A percentile compares a stretch with the other conserved stretches of the same genome.
phyloP scores from a whole-genome alignment of 176 grass and related monocot genomes.

The Bothriochloa decipiens region DNA sequence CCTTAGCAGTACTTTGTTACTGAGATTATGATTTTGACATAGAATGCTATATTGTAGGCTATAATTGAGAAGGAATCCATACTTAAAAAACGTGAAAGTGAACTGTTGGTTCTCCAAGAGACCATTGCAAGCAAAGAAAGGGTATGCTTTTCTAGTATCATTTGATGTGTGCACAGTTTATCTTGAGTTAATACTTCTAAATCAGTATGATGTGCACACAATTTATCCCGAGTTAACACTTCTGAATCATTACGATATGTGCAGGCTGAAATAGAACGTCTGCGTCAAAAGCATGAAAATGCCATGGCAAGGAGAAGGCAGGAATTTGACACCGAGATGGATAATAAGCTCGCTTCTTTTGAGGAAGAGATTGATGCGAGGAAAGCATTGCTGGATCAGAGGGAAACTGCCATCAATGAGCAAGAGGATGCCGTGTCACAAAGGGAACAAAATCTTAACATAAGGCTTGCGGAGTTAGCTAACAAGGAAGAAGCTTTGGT shows the following conservation, averaged over 20 bases:
- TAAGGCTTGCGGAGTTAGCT: conserved; percentile 50
- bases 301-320: conserved; percentile 50
- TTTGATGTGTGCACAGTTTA: conserved; percentile 85
- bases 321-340: conserved; percentile 77
- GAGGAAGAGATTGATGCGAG: conserved; percentile 54
- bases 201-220: conserved; percentile 18
- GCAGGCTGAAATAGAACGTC: conserved; percentile 77
- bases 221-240: neutral
- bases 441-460: conserved; percentile 47
- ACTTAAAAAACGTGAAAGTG: conserved; percentile 84
- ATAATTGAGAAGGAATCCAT: conserved; percentile 66
- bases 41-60: too few species aligned
- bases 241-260: conserved; percentile 27
- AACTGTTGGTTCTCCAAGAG: too few species aligned
- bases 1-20: too few species aligned
- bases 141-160: too few species aligned
- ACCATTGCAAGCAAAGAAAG: too few species aligned
- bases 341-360: conserved; percentile 50
- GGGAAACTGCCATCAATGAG: conserved; percentile 58
- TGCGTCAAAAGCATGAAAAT: conserved; percentile 63
- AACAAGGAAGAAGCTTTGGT: conserved; percentile 62
- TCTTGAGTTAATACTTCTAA: conserved; percentile 66
- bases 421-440: conserved; percentile 42
- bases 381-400: conserved; percentile 51
- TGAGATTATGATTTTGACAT: too few species aligned